Evolutionary conservation across 1,139 yeast genomes (phyloP).

Genomic region (Diutina siamensis): DNA sequence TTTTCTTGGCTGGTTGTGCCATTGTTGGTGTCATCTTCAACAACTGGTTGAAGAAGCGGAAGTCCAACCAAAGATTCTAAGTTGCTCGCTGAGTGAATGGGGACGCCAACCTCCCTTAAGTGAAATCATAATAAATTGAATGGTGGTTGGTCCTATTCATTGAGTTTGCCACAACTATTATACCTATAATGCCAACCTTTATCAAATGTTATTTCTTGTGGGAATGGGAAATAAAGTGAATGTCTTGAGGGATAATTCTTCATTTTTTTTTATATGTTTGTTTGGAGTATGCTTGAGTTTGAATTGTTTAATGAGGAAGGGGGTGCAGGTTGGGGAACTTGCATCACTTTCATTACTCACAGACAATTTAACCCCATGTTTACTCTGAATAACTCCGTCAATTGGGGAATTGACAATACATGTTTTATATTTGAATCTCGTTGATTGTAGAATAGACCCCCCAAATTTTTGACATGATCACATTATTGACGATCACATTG

Average conservation of each 20-base stretch:
- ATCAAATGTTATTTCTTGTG: slow-evolving; percentile 6
- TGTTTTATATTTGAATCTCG: neutral
- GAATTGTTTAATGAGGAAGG: neutral
- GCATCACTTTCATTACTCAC: neutral
- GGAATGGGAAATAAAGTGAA: slow-evolving; percentile 5
- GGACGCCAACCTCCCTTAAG: slow-evolving; percentile 6
- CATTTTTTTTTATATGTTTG: neutral
- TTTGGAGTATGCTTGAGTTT: neutral
- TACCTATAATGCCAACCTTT: slow-evolving; percentile 3
- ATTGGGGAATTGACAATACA: slow-evolving; percentile 6
- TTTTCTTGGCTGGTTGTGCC: slow-evolving; percentile 31
- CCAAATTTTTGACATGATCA: no score
- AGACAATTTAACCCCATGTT: neutral
- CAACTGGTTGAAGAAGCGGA: slow-evolving; percentile 30
- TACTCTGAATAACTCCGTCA: neutral
- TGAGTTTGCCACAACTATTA: slow-evolving; percentile 3
- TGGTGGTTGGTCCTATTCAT: slow-evolving; percentile 5
- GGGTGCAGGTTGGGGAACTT: slow-evolving; percentile 4
- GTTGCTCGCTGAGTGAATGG: slow-evolving; percentile 6
- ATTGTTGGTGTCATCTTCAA: slow-evolving; percentile 23
- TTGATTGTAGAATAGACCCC: neutral
- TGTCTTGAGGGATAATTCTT: slow-evolving; percentile 6
- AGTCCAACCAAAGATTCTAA: slow-evolving; percentile 40
- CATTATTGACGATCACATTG: no score
- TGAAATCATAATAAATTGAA: slow-evolving; percentile 2